phyloP scores from a whole-genome alignment of 2,329 filamentous ascomycete genomes.

The Aspergillus aculeatus region DNA sequence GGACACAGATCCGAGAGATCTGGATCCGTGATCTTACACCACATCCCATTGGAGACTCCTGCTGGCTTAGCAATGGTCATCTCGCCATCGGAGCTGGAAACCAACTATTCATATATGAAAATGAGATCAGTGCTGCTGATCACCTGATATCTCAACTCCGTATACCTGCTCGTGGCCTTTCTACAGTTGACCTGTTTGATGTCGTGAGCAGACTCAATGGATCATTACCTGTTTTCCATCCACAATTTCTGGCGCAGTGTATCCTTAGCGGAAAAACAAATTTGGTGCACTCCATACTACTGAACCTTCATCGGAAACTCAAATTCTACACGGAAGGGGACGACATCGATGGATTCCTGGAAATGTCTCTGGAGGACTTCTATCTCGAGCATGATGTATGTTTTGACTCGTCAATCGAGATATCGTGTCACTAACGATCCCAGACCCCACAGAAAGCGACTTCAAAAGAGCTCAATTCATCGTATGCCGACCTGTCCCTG shows the following conservation, averaged over 20 bases:
- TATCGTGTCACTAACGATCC: slow-evolving; percentile 19
- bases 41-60: slow-evolving; percentile 88
- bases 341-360: slow-evolving; percentile 72
- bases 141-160: slow-evolving; percentile 58
- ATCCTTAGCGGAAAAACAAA: slow-evolving; percentile 74
- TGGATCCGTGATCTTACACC: slow-evolving; percentile 77
- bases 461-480: slow-evolving; percentile 51
- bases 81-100: slow-evolving; percentile 88
- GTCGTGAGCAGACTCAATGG: slow-evolving; percentile 82
- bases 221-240: slow-evolving; percentile 85
- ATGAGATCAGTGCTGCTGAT: slow-evolving; percentile 66
- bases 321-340: slow-evolving; percentile 85
- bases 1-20: slow-evolving; percentile 81
- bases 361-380: slow-evolving; percentile 53
- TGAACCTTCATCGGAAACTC: slow-evolving; percentile 70
- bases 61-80: slow-evolving; percentile 83
- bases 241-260: slow-evolving; percentile 83
- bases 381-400: slow-evolving; percentile 48
- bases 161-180: slow-evolving; percentile 47
- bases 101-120: slow-evolving; percentile 81
- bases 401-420: neutral
- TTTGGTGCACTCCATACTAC: slow-evolving; percentile 70
- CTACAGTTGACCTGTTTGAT: slow-evolving; percentile 71
- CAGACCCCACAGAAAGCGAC: slow-evolving; percentile 42
- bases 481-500: slow-evolving; percentile 51